Evolutionary conservation across 768 basidiomycete genomes (phyloP), one percentile per base, ranked within the genome.

Genomic region (Panus rudis): DNA sequence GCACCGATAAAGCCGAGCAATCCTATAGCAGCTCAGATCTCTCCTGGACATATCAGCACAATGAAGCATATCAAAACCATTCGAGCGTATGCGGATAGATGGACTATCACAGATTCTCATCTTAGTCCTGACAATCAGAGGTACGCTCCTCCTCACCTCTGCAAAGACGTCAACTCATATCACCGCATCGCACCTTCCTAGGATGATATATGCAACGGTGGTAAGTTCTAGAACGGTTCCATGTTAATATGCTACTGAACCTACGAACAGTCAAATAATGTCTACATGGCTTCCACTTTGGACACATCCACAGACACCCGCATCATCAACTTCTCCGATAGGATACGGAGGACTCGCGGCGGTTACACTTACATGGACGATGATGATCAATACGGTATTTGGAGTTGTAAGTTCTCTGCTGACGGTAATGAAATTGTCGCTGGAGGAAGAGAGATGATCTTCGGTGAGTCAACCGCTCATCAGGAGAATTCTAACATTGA

Each of bases 51-150:
- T 41, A 58, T 63, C 33, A 72, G 72, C 5, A 71, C 68, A 6
- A 65, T 78, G 56, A 71, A 69, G 38, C 58, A 69, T 16, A 62
- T 71, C 39, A 75, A 89, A 57, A 79, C 78, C 1, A 84, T 94
- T 35, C 73, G 80, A 56, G 93, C 88, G 1, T 67, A 76, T 25
- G 72, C 77, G 13, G 88, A 88, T 0, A 70, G 78, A 26, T 98
- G 92, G 93, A 96, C 93, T 0, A 88, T 98, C 44, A 97, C 92
- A 6, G 96, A 97, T 63, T 86, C 86, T 17, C 90, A 96, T 62
- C 68, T 92, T 16, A 92, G 89, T 47, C 81, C 83, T 1, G 83
- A 92, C 57, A 92, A 92, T 51, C 82, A 92, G 66, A 81, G 85
- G 81, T 81, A 56, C 53, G 65, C 50, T 14, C 22, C 12, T 25